Evolutionary conservation across 306 rosid genomes (phyloP), one percentile per base, ranked within the genome.

Genomic region (Oemleria cerasiformis): DNA sequence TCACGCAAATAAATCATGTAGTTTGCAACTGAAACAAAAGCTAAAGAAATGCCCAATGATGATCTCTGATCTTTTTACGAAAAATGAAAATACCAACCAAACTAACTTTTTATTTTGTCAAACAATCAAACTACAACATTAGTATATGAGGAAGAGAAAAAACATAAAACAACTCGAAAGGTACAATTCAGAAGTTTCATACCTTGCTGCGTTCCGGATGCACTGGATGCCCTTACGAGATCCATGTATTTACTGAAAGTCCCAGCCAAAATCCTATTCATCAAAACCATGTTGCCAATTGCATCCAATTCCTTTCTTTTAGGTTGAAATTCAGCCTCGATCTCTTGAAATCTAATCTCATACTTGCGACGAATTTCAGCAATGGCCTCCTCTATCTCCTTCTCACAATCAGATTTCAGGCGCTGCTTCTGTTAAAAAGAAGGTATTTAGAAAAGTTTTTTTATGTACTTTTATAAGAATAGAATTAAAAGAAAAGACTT

Each of bases 161-260:
- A 34, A 9, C 3, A 0, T 6, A 13, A 19, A 63, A 64, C 25
- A 53, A 4, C 49, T 40, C 39, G 13, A 67, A 59, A 51, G 47
- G 34, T 38, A 38, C 66, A 19, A 13, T 9, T 51, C 36, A 55
- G 56, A 68, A 36, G 45, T 69, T 36, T 66, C 78, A 63, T 79
- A 87, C 97, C 97, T 91, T 74, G 89, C 30, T 61, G 85, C 72
- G 73, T 55, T 71, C 80, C 84, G 41, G 79, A 51, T n/a, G 74
- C 43, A 71, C 81, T 82, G 16, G 80, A 34, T 69, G 71, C 71
- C 64, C 43, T 77, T 72, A 23, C 23, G 23, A 20, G 62, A 76
- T 88, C 86, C 76, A 34, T 71, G 72, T 86, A 86, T 75, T 86
- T 88, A 65, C 80, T 82, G 59, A 84, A 84, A 63, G 93, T 84